A percentile compares a stretch with the other conserved stretches of the same genome.
phyloP scores from a whole-genome alignment of 371 early-diverging fungal genomes.

The Coemansia sp. region DNA sequence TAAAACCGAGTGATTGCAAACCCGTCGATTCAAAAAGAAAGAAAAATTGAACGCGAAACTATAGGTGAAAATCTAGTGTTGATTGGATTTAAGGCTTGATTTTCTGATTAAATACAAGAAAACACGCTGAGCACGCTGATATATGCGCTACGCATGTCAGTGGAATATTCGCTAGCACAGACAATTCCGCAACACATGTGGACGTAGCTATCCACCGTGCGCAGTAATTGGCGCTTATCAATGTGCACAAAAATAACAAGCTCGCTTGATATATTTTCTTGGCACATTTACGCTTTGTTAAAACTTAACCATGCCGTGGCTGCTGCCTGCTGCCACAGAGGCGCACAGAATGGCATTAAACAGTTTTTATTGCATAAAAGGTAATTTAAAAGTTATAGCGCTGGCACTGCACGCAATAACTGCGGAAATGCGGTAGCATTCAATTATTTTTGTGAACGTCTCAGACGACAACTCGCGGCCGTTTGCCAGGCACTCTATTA shows the following conservation, averaged over 20 bases:
- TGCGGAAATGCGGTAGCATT: not conserved
- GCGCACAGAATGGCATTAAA: not conserved
- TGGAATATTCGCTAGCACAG: no score
- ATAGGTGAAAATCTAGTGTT: not conserved
- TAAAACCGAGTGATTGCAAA: not conserved
- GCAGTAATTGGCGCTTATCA: conserved; percentile 4
- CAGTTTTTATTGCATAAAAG: not conserved
- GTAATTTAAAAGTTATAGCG: not conserved
- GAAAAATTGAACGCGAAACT: not conserved
- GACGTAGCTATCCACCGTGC: not conserved
- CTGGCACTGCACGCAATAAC: not conserved
- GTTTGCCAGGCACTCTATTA: not conserved
- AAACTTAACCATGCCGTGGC: not conserved
- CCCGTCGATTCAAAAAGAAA: not conserved
- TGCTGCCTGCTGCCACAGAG: not conserved
- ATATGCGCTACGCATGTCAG: no score
- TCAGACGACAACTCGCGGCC: not conserved
- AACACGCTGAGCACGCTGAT: not conserved
- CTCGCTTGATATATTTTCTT: not conserved
- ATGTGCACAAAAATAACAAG: not conserved
- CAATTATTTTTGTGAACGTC: not conserved
- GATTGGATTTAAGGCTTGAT: not conserved
- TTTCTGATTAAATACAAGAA: not conserved
- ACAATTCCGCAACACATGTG: not conserved
- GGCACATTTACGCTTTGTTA: not conserved